A percentile compares a stretch with the other conserved stretches of the same genome.
Evolutionary conservation across 805 yeast genomes (phyloP).

Genomic region (Zygosaccharomyces lentus): DNA sequence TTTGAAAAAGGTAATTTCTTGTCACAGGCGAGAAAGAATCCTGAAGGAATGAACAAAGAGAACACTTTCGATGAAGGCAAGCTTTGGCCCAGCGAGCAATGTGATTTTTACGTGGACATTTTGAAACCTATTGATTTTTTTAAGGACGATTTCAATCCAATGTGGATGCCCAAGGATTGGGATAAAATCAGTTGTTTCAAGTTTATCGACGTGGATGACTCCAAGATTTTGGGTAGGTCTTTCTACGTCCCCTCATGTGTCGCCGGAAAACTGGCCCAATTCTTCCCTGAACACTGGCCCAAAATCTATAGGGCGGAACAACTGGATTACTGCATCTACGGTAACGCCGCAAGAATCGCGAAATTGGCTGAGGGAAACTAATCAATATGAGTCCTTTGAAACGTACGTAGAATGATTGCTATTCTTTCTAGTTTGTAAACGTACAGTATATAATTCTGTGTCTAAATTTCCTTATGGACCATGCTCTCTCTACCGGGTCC

Average conservation of each 20-base stretch:
- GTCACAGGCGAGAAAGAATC: slow-evolving; percentile 44
- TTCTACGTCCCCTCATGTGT: slow-evolving; percentile 47
- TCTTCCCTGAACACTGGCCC: slow-evolving; percentile 16
- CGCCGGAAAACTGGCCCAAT: slow-evolving; percentile 25
- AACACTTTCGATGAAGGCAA: slow-evolving; percentile 63
- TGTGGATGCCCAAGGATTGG: slow-evolving; percentile 40
- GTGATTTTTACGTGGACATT: slow-evolving; percentile 72
- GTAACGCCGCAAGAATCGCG: slow-evolving; percentile 16
- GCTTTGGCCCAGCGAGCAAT: slow-evolving; percentile 44
- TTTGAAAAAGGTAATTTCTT: slow-evolving; percentile 39
- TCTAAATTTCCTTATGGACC: slow-evolving; percentile 52
- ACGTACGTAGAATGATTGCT: slow-evolving; percentile 1
- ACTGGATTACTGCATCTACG: slow-evolving; percentile 49
- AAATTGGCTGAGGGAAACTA: neutral
- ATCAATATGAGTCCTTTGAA: neutral
- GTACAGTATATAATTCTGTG: slow-evolving; percentile 1
- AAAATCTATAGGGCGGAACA: slow-evolving; percentile 38
- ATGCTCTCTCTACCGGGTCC: slow-evolving; percentile 96
- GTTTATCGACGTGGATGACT: slow-evolving; percentile 51
- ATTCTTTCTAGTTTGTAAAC: neutral
- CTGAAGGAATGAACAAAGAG: slow-evolving; percentile 68
- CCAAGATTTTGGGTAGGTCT: slow-evolving; percentile 51
- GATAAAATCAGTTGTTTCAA: slow-evolving; percentile 43
- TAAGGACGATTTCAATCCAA: slow-evolving; percentile 40
- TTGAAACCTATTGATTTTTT: slow-evolving; percentile 43